A percentile compares a stretch with the other conserved stretches of the same genome.
Evolutionary conservation across 1,139 yeast genomes (phyloP).

Genomic region (Debaryomyces subglobosus): DNA sequence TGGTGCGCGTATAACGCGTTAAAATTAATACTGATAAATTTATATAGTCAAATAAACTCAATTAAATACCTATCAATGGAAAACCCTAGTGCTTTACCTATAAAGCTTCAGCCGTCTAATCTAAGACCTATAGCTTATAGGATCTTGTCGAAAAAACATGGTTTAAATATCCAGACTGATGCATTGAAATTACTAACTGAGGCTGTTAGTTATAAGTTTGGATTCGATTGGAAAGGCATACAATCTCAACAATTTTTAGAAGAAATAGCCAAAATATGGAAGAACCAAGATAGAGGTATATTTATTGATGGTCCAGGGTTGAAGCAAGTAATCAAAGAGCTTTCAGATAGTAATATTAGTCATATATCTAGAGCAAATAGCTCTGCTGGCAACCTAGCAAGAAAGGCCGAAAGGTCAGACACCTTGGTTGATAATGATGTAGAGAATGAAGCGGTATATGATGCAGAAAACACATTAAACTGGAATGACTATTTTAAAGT

Average conservation of each 20-base stretch:
- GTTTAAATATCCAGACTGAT: conserved; percentile 83
- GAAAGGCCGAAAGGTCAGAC: conserved; percentile 31
- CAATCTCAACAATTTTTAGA: conserved; percentile 73
- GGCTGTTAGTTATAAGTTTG: conserved; percentile 73
- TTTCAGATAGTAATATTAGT: conserved; percentile 21
- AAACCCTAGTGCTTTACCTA: conserved; percentile 52
- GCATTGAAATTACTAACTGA: conserved; percentile 77
- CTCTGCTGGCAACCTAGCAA: conserved; percentile 6
- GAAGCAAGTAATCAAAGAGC: conserved; percentile 62
- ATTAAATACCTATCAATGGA: conserved; percentile 7
- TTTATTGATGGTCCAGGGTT: conserved; percentile 81
- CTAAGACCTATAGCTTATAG: conserved; percentile 91
- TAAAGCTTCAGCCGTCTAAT: conserved; percentile 75
- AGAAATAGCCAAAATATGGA: conserved; percentile 82
- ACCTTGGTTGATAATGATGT: conserved; percentile 30
- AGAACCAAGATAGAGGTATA: conserved; percentile 81
- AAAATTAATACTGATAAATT: background rate
- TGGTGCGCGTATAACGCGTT: conserved; percentile 6
- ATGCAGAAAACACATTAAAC: conserved; percentile 36
- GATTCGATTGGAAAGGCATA: conserved; percentile 82
- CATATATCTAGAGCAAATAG: background rate
- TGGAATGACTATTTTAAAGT: conserved; percentile 78
- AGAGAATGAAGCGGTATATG: conserved; percentile 13
- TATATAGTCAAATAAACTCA: background rate
- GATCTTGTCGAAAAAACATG: conserved; percentile 87